Evolutionary conservation across 192 early-diverging fungal species (phyloP), one percentile per base, ranked within the genome.

Genomic region (Backusella westeae): DNA sequence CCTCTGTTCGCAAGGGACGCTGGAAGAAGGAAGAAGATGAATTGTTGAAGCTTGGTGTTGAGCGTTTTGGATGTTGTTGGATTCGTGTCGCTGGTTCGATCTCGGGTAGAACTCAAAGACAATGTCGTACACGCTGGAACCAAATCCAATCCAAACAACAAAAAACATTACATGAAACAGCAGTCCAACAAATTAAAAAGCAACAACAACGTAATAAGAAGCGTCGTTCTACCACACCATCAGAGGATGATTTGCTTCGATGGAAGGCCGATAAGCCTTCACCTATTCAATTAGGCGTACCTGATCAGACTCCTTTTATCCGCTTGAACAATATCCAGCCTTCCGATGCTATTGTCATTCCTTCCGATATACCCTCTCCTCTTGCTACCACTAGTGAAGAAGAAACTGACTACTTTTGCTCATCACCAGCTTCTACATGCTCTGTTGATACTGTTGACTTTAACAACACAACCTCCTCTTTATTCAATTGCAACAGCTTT

Each of bases 121-220:
- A 89, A 75, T 89, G 87, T 69, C 76, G 87, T 29, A 89, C 87
- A 10, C 81, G 87, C 12, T 89, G 87, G 87, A 86, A 86, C 14
- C 87, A 89, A 67, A 73, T 88, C 6, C 71, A 76, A 39, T 79
- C 79, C 15, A 82, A 80, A 21, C 41, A 76, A 8, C 80, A 83
- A 36, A 78, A 86, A 35, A 15, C 49, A 65, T 73, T n/a, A 19
- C 21, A 68, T 36, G 67, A 75, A 29, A 63, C 34, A 19, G 73
- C 26, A 26, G 32, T 56, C 19, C 9, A n/a, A 15, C 34, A 38
- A 38, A 12, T 41, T 8, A 56, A 65, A 21, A 73, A 73, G 5
- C 21, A 73, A 59, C 41, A 53, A 4, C 71, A 72, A 59, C 71
- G 46, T n/a, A 49, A 49, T 35, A 52, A 59, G 44, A 59, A 36